A percentile compares a stretch with the other conserved stretches of the same genome.
phyloP scores from a whole-genome alignment of 108 stramenopile genomes.

The Seminavis robusta region DNA sequence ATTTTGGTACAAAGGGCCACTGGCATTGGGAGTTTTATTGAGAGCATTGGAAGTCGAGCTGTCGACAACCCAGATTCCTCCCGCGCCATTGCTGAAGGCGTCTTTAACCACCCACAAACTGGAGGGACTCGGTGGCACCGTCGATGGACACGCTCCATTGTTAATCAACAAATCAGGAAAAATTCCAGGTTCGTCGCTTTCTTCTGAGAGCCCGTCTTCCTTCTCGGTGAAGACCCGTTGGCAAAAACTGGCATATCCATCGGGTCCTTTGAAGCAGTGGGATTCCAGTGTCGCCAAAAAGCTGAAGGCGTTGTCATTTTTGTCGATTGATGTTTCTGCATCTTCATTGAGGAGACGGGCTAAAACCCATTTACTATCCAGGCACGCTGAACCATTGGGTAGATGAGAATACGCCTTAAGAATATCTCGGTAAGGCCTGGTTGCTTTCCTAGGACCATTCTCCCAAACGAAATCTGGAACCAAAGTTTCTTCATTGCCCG shows the following conservation, averaged over 20 bases:
- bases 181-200: not conserved
- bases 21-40: not conserved
- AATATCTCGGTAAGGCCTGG: slow-evolving; percentile 48
- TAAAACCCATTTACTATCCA: slow-evolving; percentile 82
- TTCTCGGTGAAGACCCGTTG: slow-evolving; percentile 13
- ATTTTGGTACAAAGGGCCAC: not conserved
- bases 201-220: not conserved
- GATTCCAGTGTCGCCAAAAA: slow-evolving; percentile 49
- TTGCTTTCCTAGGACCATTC: slow-evolving; percentile 71
- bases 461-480: slow-evolving; percentile 69
- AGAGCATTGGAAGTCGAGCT: slow-evolving; percentile 23
- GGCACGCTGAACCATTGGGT: slow-evolving; percentile 62
- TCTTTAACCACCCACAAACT: slow-evolving; percentile 86
- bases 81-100: slow-evolving; percentile 75
- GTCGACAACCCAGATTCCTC: slow-evolving; percentile 82
- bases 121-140: slow-evolving; percentile 14
- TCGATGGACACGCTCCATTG: slow-evolving; percentile 1
- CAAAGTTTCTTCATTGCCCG: not conserved
- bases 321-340: not conserved
- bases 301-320: slow-evolving; percentile 14
- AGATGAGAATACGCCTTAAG: slow-evolving; percentile 65
- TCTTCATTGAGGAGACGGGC: slow-evolving; percentile 47
- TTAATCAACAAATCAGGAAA: slow-evolving; percentile 12
- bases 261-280: slow-evolving; percentile 60
- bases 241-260: slow-evolving; percentile 46